Percentiles rank a stretch among this genome's conserved stretches.
Conservation (phyloP, 352 stramenopile genomes). For the Blastocystis sp. region DNA sequence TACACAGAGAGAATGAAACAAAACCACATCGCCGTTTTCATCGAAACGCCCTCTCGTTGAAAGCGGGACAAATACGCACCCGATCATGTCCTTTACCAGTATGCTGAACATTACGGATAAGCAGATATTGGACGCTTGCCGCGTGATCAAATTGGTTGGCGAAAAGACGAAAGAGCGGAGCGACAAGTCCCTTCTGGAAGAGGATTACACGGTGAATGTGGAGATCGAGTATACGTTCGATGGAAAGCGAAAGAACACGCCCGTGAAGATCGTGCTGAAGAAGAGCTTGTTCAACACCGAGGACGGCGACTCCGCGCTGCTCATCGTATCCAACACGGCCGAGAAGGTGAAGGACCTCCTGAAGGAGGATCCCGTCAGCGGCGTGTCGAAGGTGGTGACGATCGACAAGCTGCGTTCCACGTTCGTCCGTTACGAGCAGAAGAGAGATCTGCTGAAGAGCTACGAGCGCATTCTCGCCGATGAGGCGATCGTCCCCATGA, state of each 20-base stretch:
- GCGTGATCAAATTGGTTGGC: conserved; percentile 1
- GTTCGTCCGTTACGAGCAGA: conserved; percentile 17
- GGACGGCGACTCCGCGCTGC: conserved; percentile 30
- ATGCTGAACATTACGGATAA: background rate
- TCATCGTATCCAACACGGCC: conserved; percentile 28
- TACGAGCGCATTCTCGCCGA: conserved; percentile 7
- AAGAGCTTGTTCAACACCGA: conserved; percentile 12
- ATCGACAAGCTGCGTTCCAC: conserved; percentile 14
- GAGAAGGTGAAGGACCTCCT: background rate
- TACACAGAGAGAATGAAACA: background rate
- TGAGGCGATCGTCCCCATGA: conserved; percentile 36
- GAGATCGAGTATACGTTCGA: background rate
- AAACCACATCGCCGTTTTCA: conserved; percentile 23
- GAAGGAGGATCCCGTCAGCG: conserved; percentile 1
- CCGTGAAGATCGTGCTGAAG: conserved; percentile 4
- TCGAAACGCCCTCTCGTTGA: background rate
- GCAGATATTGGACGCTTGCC: conserved; percentile 10
- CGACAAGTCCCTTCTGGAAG: background rate
- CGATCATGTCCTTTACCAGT: background rate
- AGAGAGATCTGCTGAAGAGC: conserved; percentile 25
- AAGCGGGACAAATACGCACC: background rate
- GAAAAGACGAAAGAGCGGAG: conserved; percentile 6
- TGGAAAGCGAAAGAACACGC: conserved; percentile 16
- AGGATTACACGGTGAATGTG: background rate
- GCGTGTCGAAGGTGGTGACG: conserved; percentile 37